Conservation (phyloP, 345 rosid species). For the Moricandia arvensis region DNA sequence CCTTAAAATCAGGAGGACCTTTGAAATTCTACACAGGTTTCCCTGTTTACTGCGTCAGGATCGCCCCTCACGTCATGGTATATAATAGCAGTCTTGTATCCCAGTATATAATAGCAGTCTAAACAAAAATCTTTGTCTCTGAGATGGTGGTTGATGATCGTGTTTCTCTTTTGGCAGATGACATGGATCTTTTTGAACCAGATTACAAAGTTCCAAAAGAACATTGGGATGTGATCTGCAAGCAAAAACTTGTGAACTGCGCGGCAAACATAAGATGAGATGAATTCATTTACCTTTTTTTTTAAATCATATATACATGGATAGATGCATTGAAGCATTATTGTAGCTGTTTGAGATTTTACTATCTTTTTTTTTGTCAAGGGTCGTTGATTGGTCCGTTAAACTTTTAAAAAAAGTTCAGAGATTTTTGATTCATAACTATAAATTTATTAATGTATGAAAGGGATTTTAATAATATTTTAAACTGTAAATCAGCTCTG, state of each 20-base stretch:
- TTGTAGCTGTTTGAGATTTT: constrained; percentile 5
- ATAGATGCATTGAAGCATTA: not conserved
- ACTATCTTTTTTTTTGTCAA: not conserved
- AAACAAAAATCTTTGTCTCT: too few species aligned
- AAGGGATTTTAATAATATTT: not conserved
- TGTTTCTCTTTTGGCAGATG: constrained; percentile 56
- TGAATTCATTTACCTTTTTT: constrained; percentile 24
- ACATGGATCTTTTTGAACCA: constrained; percentile 98
- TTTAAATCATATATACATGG: constrained; percentile 4
- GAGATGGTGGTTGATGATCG: not conserved
- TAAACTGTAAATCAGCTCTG: not conserved
- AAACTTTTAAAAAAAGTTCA: not conserved
- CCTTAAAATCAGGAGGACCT: constrained; percentile 87
- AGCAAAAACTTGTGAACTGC: not conserved
- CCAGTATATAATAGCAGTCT: constrained; percentile 43
- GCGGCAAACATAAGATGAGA: constrained; percentile 25
- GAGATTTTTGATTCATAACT: not conserved
- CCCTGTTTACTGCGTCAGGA: constrained; percentile 91
- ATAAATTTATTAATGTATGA: not conserved
- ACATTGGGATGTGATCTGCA: constrained; percentile 46
- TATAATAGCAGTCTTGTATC: not conserved
- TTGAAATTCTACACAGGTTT: constrained; percentile 91
- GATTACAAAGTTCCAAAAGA: constrained; percentile 64
- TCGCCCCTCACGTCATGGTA: constrained; percentile 99
- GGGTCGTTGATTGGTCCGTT: constrained; percentile 18